Conservation (phyloP, 1,284 basidiomycete genomes). For the Hymenochaete sp. region DNA sequence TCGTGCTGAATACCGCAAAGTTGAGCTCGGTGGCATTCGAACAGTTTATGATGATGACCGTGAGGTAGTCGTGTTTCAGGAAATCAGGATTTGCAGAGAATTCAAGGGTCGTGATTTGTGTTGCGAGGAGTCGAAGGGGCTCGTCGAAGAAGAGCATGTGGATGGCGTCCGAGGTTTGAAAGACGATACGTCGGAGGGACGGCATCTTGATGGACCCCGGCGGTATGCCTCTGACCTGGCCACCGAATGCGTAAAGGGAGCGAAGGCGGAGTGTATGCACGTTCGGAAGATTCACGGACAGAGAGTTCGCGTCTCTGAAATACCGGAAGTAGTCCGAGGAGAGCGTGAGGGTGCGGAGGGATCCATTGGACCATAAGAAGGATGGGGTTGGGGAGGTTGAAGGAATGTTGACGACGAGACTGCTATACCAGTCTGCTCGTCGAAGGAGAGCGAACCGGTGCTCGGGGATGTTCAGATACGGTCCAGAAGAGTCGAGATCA, state of each 20-base stretch:
- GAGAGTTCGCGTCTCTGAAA: too few species aligned
- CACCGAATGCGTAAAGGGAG: constrained; percentile 7
- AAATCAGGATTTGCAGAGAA: constrained; percentile 1
- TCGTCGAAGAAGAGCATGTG: constrained; percentile 3
- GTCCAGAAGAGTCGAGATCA: not conserved
- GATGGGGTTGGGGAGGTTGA: not conserved
- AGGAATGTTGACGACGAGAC: not conserved
- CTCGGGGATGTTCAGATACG: not conserved
- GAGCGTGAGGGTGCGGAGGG: constrained; percentile 1
- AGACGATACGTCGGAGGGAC: constrained; percentile 2
- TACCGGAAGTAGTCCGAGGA: not conserved
- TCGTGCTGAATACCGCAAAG: constrained; percentile 10
- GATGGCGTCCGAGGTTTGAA: constrained; percentile 3
- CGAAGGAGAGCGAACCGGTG: constrained; percentile 4
- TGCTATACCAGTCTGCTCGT: constrained; percentile 8
- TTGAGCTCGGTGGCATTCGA: constrained; percentile 1
- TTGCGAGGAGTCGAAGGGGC: too few species aligned
- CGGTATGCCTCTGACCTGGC: too few species aligned
- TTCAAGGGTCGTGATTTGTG: constrained; percentile 1
- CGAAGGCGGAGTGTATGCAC: constrained; percentile 6
- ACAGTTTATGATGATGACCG: constrained; percentile 3
- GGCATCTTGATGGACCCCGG: too few species aligned
- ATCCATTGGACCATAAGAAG: constrained; percentile 5
- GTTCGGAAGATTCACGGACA: constrained; percentile 4
- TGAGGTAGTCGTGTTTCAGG: constrained; percentile 9